Evolutionary conservation across 805 yeast species (phyloP).

Genomic region (Saturnispora saitoi): DNA sequence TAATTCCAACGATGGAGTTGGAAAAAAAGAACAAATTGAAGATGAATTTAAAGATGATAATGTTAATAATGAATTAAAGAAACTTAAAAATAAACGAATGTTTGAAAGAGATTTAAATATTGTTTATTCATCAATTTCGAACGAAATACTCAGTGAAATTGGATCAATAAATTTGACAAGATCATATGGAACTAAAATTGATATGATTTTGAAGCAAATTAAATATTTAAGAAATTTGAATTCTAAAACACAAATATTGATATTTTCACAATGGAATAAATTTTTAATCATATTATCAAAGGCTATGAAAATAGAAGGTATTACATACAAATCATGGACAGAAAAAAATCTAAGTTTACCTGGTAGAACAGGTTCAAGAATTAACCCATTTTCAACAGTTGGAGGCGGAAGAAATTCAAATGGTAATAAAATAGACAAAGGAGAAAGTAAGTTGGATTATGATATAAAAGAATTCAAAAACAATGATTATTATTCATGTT

Average conservation of each 20-base stretch:
- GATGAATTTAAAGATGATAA: conserved; percentile 8
- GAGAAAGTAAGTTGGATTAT: conserved; percentile 16
- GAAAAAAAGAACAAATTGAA: conserved; percentile 4
- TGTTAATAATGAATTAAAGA: conserved; percentile 15
- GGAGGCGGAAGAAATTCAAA: background rate
- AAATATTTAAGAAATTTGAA: conserved; percentile 52
- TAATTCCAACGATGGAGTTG: conserved; percentile 13
- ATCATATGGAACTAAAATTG: conserved; percentile 79
- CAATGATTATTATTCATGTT: conserved; percentile 62
- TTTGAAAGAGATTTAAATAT: conserved; percentile 30
- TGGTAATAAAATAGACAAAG: background rate
- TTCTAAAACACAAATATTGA: conserved; percentile 63
- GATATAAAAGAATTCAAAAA: conserved; percentile 54
- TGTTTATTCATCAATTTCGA: conserved; percentile 40
- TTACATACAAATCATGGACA: conserved; percentile 48
- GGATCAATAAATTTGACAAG: conserved; percentile 34
- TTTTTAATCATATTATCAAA: conserved; percentile 56
- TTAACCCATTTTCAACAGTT: conserved; percentile 7
- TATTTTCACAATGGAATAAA: conserved; percentile 86
- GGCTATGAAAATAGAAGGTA: conserved; percentile 53
- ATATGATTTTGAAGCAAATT: conserved; percentile 68
- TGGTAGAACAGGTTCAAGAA: conserved; percentile 9
- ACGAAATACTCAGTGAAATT: conserved; percentile 36
- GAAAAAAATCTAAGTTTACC: conserved; percentile 12
- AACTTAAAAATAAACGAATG: conserved; percentile 18